Evolutionary conservation across 176 grass and related monocot genomes (phyloP), one percentile per base, ranked within the genome.

Genomic region (Lolium perenne): DNA sequence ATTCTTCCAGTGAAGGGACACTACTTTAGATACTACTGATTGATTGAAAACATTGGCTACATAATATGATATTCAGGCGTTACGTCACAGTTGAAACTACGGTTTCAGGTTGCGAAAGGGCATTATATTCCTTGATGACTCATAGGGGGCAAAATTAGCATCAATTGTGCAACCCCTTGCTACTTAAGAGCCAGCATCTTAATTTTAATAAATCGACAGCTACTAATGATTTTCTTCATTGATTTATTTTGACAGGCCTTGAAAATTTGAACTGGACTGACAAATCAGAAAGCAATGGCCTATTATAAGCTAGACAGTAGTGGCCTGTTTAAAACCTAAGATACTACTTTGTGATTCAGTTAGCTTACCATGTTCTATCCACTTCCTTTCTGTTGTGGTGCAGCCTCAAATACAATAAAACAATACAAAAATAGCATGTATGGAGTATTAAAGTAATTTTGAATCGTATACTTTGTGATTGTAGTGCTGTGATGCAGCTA

Each of bases 111-210:
- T 8, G 8, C 6, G 67, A 84, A 84, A 62, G 79, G 85, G 69
- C 70, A 18, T 67, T 25, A 77, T 91, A 91, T 91, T 87, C 81
- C 67, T 80, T 22, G 0, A 32, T 63, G 76, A 87, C 81, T 54
- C 77, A 15, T 45, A 67, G 65, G 85, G 74, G 89, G 7, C 81
- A 69, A 59, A 61, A 80, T 82, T 78, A 56, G 64, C 70, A 14
- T 78, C 72, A 71, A 18, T 48, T 67, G 57, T 48, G 68, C 71
- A 74, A 49, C 57, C 12, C 5, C 20, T 14, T 84, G 56, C 75
- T 76, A 35, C 76, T 84, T 84, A 43, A 43, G 7, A 43, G 7
- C 41, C 41, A 43, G 41, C 41, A 84, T n/a, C 35, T n/a, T 16
- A 76, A 35, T 82, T 72, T 79, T 82, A 16, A 47, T 47, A 8